Evolutionary conservation across 2,329 filamentous ascomycete species (phyloP).

Genomic region (Trichoderma hamatum): DNA sequence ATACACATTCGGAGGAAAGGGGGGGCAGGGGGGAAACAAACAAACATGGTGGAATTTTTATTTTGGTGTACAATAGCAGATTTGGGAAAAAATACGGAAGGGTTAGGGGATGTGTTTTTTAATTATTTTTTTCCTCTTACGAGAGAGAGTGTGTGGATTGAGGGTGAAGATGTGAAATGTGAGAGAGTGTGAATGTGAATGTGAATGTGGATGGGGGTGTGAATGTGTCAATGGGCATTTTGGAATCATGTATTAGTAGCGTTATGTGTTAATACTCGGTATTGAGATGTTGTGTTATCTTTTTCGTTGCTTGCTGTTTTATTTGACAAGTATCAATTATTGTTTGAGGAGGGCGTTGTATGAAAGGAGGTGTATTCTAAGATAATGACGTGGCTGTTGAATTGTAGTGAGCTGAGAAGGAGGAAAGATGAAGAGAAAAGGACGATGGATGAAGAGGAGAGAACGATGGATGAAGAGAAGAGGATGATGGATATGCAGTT

Average conservation of each 20-base stretch:
- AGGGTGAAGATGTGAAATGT: neutral
- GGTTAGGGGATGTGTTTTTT: neutral
- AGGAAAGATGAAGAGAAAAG: no score
- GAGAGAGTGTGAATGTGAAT: neutral
- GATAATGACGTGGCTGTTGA: no score
- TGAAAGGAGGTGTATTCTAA: no score
- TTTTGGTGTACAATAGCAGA: slow-evolving; percentile 19
- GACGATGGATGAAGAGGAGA: no score
- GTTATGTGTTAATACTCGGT: slow-evolving; percentile 12
- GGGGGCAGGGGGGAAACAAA: neutral
- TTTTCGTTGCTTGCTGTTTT: neutral
- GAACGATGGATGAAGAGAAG: neutral
- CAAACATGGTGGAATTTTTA: slow-evolving; percentile 8
- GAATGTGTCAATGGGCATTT: neutral
- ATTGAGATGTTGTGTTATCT: slow-evolving; percentile 1
- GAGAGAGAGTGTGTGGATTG: neutral
- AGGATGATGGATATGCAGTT: no score
- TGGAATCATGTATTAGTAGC: slow-evolving; percentile 17
- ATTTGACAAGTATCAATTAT: neutral
- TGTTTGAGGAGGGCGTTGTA: no score
- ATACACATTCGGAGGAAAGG: neutral
- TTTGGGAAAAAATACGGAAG: slow-evolving; percentile 10
- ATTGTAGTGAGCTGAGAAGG: no score
- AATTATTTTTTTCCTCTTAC: neutral
- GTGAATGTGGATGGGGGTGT: neutral